Percentiles rank a stretch among this genome's conserved stretches.
phyloP scores from a whole-genome alignment of 305 asterid genomes.

The Fraxinus sp. region DNA sequence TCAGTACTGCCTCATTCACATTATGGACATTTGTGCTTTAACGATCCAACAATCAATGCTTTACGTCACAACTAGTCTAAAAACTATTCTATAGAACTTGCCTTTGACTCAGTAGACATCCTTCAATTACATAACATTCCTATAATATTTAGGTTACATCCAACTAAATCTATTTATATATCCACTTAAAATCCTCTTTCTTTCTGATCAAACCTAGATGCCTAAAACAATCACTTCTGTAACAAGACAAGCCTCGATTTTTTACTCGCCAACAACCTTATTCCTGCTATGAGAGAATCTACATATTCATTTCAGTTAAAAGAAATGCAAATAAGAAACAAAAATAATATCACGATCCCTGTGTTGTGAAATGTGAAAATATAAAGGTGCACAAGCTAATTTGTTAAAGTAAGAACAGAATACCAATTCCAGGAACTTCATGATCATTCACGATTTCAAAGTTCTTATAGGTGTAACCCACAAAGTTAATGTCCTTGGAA shows the following conservation, averaged over 20 bases:
- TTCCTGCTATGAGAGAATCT: neutral
- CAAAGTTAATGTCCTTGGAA: conserved; percentile 84
- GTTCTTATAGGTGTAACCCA: conserved; percentile 93
- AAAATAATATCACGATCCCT: neutral
- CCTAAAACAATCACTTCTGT: neutral
- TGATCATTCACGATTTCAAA: conserved; percentile 88
- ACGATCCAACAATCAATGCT: neutral
- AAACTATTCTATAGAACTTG: neutral
- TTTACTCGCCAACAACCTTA: neutral
- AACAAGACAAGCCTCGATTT: neutral
- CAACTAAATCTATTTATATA: neutral
- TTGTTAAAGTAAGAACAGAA: conserved; percentile 16
- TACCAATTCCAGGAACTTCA: conserved; percentile 85
- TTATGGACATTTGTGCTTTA: neutral
- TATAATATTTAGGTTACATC: neutral
- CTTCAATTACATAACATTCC: neutral
- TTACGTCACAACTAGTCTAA: neutral
- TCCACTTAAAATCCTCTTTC: neutral
- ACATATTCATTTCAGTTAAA: neutral
- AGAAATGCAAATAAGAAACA: neutral
- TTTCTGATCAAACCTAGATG: neutral
- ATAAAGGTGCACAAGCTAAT: conserved; percentile 8
- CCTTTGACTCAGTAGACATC: neutral
- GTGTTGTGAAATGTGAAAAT: neutral
- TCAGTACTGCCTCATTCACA: neutral